These are phyloP conservation scores for Asterella californica DNA, from an alignment of 225 moss, liverwort and hornwort genomes.

Conservation along the genomic window DNA sequence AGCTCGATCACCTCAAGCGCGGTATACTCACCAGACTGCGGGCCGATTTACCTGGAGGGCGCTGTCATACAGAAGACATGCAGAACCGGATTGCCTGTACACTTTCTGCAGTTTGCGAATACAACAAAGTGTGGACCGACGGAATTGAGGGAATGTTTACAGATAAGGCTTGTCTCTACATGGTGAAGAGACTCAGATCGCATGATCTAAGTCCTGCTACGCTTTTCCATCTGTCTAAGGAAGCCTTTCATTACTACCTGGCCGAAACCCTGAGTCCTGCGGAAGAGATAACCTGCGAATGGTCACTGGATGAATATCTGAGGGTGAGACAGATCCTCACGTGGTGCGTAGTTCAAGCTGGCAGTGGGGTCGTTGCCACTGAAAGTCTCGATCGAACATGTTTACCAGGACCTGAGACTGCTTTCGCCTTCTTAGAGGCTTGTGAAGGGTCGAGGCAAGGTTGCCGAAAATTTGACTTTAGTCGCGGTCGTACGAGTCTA, in stretches of 20 bases:
- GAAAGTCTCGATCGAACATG: neutral
- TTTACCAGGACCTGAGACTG: conserved; percentile 4
- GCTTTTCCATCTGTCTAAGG: neutral
- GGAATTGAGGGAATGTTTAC: neutral
- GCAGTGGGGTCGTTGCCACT: neutral
- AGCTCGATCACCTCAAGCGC: neutral
- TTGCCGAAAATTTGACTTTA: neutral
- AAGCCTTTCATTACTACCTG: neutral
- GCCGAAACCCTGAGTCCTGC: too few species aligned
- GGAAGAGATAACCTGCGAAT: neutral
- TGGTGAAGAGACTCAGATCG: neutral
- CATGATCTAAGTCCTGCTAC: neutral
- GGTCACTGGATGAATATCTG: neutral
- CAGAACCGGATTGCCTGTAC: neutral
- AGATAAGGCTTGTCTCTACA: neutral
- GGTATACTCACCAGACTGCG: neutral
- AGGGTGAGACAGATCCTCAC: conserved; percentile 1
- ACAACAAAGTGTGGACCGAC: neutral
- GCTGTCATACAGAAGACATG: neutral
- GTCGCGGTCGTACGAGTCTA: neutral
- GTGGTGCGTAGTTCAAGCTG: neutral
- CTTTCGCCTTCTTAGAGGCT: neutral
- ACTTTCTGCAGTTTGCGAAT: neutral
- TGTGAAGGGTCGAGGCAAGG: neutral
- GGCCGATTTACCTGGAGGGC: neutral